These are phyloP conservation scores for Zizania latifolia DNA, from an alignment of 176 grass and related monocot species.

Conservation along the genomic window DNA sequence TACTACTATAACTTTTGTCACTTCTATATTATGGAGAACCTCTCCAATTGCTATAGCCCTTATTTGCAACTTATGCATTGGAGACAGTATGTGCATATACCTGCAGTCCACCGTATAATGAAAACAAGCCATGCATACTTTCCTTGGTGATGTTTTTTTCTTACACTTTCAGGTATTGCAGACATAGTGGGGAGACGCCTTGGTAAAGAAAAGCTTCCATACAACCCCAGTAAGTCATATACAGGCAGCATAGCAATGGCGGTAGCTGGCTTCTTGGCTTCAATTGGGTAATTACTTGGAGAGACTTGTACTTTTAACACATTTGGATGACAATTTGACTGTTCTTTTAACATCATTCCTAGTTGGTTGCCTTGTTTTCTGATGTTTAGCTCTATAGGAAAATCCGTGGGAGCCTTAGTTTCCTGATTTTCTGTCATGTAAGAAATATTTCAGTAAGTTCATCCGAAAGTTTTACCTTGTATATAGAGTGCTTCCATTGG, in stretches of 20 bases:
- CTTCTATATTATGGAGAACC: constrained; percentile 67
- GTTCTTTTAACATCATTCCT: constrained; percentile 67
- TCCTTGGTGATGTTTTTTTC: not conserved
- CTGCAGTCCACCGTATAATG: not conserved
- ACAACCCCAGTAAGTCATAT: constrained; percentile 82
- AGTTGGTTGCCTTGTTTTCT: constrained; percentile 57
- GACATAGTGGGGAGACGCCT: constrained; percentile 78
- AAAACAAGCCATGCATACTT: not conserved
- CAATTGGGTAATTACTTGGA: constrained; percentile 59
- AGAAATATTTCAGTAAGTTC: not conserved
- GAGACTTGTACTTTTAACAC: not conserved
- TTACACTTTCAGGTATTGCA: constrained; percentile 61
- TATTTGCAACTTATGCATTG: constrained; percentile 90
- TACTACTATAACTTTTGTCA: constrained; percentile 66
- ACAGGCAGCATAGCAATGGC: constrained; percentile 71
- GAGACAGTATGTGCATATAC: constrained; percentile 52
- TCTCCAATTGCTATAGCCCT: constrained; percentile 76
- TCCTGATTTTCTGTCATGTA: not conserved
- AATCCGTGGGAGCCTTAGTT: not conserved
- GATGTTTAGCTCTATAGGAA: constrained; percentile 2
- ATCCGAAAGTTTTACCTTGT: not conserved
- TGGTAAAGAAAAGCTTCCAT: constrained; percentile 69
- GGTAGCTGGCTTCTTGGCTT: constrained; percentile 62
- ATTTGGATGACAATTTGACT: constrained; percentile 87
- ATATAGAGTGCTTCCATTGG: not conserved